Percentiles rank a stretch among this genome's conserved stretches.
Evolutionary conservation across 2,329 filamentous ascomycete genomes (phyloP).

Genomic region (Clarireedia hainanense): DNA sequence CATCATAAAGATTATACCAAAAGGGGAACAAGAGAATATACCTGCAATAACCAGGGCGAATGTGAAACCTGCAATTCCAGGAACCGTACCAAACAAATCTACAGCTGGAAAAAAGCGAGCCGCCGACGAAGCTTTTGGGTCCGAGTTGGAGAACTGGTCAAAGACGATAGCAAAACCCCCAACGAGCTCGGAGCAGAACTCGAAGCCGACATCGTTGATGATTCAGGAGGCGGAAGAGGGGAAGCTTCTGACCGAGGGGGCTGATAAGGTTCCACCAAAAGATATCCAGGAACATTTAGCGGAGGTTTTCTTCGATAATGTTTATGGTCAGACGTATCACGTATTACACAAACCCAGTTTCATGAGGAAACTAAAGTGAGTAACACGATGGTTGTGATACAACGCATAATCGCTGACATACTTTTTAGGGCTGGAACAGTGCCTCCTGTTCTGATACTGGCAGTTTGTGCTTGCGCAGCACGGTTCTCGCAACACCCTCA

Average conservation of each 20-base stretch:
- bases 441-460: conserved; percentile 85
- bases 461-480: conserved; percentile 90
- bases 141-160: conserved; percentile 76
- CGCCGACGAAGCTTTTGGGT: conserved; percentile 80
- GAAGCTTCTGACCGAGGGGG: conserved; percentile 72
- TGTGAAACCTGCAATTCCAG: conserved; percentile 69
- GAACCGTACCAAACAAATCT: conserved; percentile 44
- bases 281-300: conserved; percentile 90
- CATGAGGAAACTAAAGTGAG: conserved; percentile 73
- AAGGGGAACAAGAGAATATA: conserved; percentile 61
- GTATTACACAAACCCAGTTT: conserved; percentile 95
- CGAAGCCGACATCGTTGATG: conserved; percentile 45
- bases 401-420: conserved; percentile 7
- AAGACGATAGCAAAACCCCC: conserved; percentile 47
- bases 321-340: conserved; percentile 93
- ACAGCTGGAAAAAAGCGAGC: conserved; percentile 66
- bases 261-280: conserved; percentile 71
- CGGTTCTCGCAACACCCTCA: conserved; percentile 87
- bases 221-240: conserved; percentile 64
- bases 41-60: conserved; percentile 67
- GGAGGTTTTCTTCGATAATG: conserved; percentile 90
- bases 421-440: conserved; percentile 59
- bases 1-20: conserved; percentile 91
- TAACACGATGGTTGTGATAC: conserved; percentile 11
- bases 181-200: conserved; percentile 30